Evolutionary conservation across 2,329 filamentous ascomycete species (phyloP).

Genomic region (Aureobasidium sp.): DNA sequence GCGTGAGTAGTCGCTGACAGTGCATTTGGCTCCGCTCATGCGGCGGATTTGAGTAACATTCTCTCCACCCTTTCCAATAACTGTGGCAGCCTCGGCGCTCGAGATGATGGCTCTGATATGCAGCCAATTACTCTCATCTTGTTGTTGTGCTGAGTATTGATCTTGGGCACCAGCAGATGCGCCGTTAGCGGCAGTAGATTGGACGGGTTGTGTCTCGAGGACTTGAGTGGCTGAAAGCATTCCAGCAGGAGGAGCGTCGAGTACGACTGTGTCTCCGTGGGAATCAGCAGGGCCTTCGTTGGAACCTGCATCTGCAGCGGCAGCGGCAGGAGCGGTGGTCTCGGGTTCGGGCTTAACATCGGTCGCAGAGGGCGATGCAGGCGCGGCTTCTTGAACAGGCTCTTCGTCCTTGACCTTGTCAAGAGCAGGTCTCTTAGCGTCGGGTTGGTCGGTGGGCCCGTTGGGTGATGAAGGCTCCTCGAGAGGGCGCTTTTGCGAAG

Average conservation of each 20-base stretch:
- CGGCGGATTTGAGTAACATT: constrained; percentile 96
- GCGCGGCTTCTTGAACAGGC: constrained; percentile 29
- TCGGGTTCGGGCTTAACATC: constrained; percentile 28
- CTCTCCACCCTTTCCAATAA: constrained; percentile 97
- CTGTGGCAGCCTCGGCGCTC: constrained; percentile 92
- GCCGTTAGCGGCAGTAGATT: constrained; percentile 50
- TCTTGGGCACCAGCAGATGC: constrained; percentile 42
- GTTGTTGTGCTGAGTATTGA: constrained; percentile 36
- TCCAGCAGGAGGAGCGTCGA: constrained; percentile 55
- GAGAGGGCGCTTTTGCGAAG: constrained; percentile 75
- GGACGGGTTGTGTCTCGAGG: constrained; percentile 52
- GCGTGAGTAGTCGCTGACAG: constrained; percentile 95
- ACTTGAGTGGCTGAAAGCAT: constrained; percentile 30
- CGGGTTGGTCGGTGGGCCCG: constrained; percentile 83
- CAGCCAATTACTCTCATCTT: constrained; percentile 94
- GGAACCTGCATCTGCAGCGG: constrained; percentile 25
- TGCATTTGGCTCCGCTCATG: constrained; percentile 94
- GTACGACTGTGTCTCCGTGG: constrained; percentile 63
- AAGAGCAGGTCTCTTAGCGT: constrained; percentile 91
- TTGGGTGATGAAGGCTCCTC: constrained; percentile 96
- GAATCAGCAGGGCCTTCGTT: constrained; percentile 47
- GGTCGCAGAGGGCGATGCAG: constrained; percentile 13
- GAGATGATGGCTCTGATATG: constrained; percentile 96
- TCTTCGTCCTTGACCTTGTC: constrained; percentile 67
- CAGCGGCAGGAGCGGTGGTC: constrained; percentile 38